Percentiles rank a stretch among this genome's conserved stretches.
These are phyloP conservation scores for Alternaria sp. DNA, from an alignment of 2,329 filamentous ascomycete genomes.

Conservation along the genomic window DNA sequence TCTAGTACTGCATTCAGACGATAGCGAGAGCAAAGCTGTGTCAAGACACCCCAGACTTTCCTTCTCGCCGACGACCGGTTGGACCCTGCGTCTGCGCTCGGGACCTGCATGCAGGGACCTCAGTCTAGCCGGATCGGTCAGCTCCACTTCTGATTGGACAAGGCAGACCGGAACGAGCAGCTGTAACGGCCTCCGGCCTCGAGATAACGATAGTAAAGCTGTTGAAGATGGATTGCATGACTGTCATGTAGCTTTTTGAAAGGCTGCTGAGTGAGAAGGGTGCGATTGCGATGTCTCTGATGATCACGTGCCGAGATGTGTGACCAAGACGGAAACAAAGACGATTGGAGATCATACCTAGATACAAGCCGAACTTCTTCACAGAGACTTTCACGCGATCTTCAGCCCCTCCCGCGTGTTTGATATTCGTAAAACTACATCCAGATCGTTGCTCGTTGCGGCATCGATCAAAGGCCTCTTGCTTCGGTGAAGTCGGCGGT, in stretches of 20 bases:
- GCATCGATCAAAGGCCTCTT: background rate
- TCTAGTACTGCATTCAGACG: background rate
- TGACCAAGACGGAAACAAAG: background rate
- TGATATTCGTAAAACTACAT: background rate
- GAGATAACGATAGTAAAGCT: background rate
- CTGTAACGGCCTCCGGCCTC: background rate
- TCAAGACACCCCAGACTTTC: slow-evolving; percentile 5
- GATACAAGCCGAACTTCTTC: background rate
- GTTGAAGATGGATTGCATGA: background rate
- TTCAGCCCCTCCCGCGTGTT: background rate
- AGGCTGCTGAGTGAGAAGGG: background rate
- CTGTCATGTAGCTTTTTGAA: background rate
- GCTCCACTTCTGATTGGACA: background rate
- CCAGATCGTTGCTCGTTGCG: background rate
- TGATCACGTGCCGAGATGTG: fast-evolving
- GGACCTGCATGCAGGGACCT: slow-evolving; percentile 10
- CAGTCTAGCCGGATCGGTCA: background rate
- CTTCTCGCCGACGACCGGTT: slow-evolving; percentile 4
- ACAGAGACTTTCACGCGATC: background rate
- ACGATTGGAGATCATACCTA: too few relatives aligned
- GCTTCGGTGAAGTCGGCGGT: background rate
- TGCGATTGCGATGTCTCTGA: fast-evolving
- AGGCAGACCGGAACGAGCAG: background rate
- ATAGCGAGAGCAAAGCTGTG: background rate
- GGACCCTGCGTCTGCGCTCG: slow-evolving; percentile 6